phyloP scores from a whole-genome alignment of 257 asterid species.

The Nicotiana tabacum region DNA sequence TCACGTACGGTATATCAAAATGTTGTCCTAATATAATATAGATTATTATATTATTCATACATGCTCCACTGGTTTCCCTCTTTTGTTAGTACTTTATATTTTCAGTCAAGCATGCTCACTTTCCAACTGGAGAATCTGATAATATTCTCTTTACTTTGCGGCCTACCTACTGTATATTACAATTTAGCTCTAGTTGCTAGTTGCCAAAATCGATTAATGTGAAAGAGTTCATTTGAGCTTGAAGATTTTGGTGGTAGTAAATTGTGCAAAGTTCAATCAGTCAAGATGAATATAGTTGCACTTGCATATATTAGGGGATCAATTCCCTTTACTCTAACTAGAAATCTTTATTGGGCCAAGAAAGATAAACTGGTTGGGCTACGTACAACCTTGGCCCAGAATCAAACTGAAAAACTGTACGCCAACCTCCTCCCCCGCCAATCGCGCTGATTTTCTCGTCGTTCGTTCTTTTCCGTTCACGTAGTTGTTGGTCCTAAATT shows the following conservation, averaged over 20 bases:
- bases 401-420: neutral
- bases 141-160: slow-evolving; percentile 15
- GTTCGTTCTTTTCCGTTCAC: too few species aligned
- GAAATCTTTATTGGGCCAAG: neutral
- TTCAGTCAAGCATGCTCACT: slow-evolving; percentile 18
- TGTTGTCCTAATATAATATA: neutral
- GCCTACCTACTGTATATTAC: neutral
- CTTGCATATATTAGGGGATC: neutral
- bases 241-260: neutral
- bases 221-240: neutral
- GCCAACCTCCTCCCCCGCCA: too few species aligned
- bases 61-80: neutral
- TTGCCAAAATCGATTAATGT: neutral
- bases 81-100: slow-evolving; percentile 6
- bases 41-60: neutral
- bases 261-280: neutral
- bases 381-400: neutral
- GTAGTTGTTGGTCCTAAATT: too few species aligned
- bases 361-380: neutral
- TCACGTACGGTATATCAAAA: slow-evolving; percentile 5
- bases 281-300: neutral
- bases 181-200: neutral
- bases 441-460: too few species aligned
- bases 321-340: neutral
- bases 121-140: slow-evolving; percentile 25